phyloP scores from a whole-genome alignment of 768 basidiomycete genomes.

The Termitomyces eurrhizus region DNA sequence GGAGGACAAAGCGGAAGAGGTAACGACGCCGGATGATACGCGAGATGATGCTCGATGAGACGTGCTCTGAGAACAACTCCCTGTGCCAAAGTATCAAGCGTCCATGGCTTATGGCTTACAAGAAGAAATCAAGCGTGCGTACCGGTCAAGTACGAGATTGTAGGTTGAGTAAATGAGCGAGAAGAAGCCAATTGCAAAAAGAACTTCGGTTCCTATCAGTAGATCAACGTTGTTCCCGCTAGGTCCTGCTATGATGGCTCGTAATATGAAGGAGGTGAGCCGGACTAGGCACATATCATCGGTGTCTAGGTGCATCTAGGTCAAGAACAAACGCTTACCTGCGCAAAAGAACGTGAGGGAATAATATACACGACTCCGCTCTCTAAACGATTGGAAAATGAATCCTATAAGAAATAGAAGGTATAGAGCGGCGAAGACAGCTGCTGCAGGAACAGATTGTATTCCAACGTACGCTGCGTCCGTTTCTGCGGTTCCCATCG shows the following conservation, averaged over 20 bases:
- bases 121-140: not conserved
- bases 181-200: constrained; percentile 31
- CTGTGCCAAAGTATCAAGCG: not conserved
- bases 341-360: constrained; percentile 24
- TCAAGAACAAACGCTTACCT: constrained; percentile 13
- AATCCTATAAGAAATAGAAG: constrained; percentile 19
- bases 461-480: constrained; percentile 13
- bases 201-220: constrained; percentile 23
- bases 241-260: constrained; percentile 21
- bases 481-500: not conserved
- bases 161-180: constrained; percentile 29
- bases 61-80: constrained; percentile 1
- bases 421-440: constrained; percentile 25
- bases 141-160: constrained; percentile 31
- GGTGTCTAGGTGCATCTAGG: not conserved
- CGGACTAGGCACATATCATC: constrained; percentile 18
- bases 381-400: constrained; percentile 16
- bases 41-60: constrained; percentile 2
- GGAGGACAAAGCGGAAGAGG: constrained; percentile 14
- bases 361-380: constrained; percentile 22
- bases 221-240: constrained; percentile 23
- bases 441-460: constrained; percentile 19
- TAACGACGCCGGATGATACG: constrained; percentile 13
- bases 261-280: constrained; percentile 24
- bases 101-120: not conserved